Conservation (phyloP, 768 basidiomycete genomes). For the Lactarius hengduanensis region DNA sequence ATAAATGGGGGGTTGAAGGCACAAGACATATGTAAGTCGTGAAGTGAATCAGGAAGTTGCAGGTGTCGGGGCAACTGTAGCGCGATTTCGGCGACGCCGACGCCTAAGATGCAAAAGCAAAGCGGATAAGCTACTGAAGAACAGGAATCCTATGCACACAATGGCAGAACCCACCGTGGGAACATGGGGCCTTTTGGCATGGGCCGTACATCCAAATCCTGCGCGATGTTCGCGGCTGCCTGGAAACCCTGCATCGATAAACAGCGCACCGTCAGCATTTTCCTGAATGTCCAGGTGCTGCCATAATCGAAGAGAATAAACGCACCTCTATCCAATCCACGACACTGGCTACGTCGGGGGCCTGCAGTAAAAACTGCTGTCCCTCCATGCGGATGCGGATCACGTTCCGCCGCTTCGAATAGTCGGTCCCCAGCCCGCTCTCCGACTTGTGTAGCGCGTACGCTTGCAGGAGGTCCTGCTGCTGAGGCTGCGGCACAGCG, state of each 20-base stretch:
- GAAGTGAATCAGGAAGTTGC: not conserved
- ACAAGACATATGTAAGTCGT: not conserved
- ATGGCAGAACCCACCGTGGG: constrained; percentile 58
- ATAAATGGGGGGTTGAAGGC: no score
- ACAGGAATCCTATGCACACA: not conserved
- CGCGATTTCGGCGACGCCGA: constrained; percentile 22
- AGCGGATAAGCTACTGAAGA: not conserved
- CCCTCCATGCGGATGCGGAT: constrained; percentile 90
- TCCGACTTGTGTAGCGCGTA: constrained; percentile 91
- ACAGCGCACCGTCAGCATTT: constrained; percentile 12
- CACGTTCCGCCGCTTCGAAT: constrained; percentile 89
- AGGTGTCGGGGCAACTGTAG: not conserved
- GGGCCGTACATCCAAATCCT: constrained; percentile 86
- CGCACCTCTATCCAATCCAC: constrained; percentile 95
- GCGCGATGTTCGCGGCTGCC: constrained; percentile 85
- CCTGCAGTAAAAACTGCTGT: constrained; percentile 95
- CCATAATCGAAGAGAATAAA: constrained; percentile 5
- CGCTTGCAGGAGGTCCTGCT: constrained; percentile 55
- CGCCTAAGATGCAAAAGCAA: constrained; percentile 16
- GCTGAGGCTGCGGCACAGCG: constrained; percentile 43
- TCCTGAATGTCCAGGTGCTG: not conserved
- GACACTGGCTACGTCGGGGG: constrained; percentile 75
- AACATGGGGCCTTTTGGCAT: constrained; percentile 92
- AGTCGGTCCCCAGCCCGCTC: constrained; percentile 94
- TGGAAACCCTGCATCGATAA: constrained; percentile 66